Evolutionary conservation across 257 asterid species (phyloP), one percentile per base, ranked within the genome.

Genomic region (Petunia axillaris): DNA sequence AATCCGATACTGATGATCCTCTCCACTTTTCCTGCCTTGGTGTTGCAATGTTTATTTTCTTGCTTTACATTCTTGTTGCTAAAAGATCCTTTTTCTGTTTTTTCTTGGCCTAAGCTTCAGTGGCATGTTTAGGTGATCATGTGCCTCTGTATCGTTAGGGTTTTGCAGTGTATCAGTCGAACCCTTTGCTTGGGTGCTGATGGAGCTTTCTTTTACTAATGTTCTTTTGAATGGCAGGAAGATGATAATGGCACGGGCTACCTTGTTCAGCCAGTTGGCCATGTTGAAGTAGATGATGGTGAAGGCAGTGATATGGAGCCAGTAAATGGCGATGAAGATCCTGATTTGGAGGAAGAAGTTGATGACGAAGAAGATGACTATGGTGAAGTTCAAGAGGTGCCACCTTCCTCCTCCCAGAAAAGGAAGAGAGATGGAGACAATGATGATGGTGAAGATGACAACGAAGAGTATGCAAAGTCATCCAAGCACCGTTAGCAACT

Each of bases 381-480:
- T 79, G 98, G 96, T 55, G 96, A 88, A 82, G 93, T 91, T 15
- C 98, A 93, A 78, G 98, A 91, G 88, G 59, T 91, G 82, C 91
- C 91, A 0, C 89, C 95, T 39, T 81, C 97, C 4, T 80, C 94
- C 13, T 83, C 97, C 25, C 87, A 82, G 37, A 92, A 91, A 87
- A 90, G 96, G 90, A 89, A 86, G 85, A 86, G 95, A 77, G 88
- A 80, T 4, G 81, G 65, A 0, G 87, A 76, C 3, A 80, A 64
- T 1, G 91, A 77, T 2, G 86, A 40, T 0, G 88, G 59, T 1
- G 89, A 50, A 0, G 83, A 77, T 0, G 87, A 85, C 1, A 85
- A 73, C 1, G 91, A 81, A 82, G 90, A 87, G 83, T 13, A 44
- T 9, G 79, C 84, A 76, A 89, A 86, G 86, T 89, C 94, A 4